Percentiles rank a stretch among this genome's conserved stretches.
Evolutionary conservation across 176 grass and related monocot genomes (phyloP).

Genomic region (Tillandsia fasciculata): DNA sequence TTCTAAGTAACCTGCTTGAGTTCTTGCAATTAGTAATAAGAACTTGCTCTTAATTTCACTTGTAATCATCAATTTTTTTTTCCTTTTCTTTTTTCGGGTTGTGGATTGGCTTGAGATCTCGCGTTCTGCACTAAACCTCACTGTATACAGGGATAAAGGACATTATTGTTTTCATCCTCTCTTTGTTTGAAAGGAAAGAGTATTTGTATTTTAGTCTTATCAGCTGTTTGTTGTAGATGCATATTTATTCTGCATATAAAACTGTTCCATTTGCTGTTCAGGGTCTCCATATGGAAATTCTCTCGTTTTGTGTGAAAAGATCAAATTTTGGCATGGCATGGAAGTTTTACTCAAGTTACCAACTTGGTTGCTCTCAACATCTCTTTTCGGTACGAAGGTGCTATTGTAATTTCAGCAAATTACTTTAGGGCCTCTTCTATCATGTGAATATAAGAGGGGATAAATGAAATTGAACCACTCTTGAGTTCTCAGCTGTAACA

Average conservation of each 20-base stretch:
- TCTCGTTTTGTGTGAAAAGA: too few relatives aligned
- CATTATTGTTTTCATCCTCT: neutral
- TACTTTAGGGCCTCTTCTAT: too few relatives aligned
- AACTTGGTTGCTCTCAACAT: too few relatives aligned
- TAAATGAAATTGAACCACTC: too few relatives aligned
- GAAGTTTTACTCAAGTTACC: too few relatives aligned
- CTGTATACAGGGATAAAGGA: neutral
- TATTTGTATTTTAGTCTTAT: neutral
- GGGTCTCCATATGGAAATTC: neutral
- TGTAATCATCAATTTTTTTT: neutral
- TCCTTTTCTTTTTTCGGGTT: neutral
- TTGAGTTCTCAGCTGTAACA: too few relatives aligned
- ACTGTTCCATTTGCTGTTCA: neutral
- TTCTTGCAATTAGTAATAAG: neutral
- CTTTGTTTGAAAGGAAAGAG: neutral
- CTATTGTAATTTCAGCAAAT: too few relatives aligned
- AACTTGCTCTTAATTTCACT: neutral
- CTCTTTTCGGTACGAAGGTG: too few relatives aligned
- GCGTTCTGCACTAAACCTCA: neutral
- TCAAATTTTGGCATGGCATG: too few relatives aligned
- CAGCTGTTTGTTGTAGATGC: neutral
- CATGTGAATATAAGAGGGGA: too few relatives aligned
- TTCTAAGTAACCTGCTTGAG: neutral
- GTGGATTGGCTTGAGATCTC: too few relatives aligned
- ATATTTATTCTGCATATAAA: neutral